Evolutionary conservation across 1,139 yeast genomes (phyloP), one percentile per base, ranked within the genome.

Genomic region (Candida mesenterica): DNA sequence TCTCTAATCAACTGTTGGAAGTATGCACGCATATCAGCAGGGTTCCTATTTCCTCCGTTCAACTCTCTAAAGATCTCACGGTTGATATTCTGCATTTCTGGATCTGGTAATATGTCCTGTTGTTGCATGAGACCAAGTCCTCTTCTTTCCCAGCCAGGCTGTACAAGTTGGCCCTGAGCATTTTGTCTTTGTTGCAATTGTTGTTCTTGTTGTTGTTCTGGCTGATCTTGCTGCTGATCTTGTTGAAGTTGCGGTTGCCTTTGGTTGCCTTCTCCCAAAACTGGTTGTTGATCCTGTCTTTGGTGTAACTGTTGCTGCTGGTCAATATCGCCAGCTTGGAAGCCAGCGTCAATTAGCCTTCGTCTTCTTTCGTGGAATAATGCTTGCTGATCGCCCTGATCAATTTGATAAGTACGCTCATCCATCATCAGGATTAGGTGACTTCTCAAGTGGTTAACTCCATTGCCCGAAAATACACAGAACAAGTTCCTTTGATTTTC

Each of bases 381-480:
- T 5, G 62, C 62, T 33, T 61, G 62, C 39, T 61, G 57, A 33
- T 64, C 71, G 16, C 63, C 65, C 39, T 65, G 72, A 36, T 68
- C 75, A 28, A 68, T 48, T 30, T 62, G 60, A 42, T 64, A 65
- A 0, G 68, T 59, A 28, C 72, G 49, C 40, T 68, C 73, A 45
- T 67, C 73, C 70, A 70, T 67, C 28, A 65, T 59, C 41, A 61
- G 65, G 38, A 60, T 65, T 33, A 87, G 67, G 50, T 81, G 81
- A 32, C 75, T 77, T 42, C 95, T 75, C 44, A 88, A 68, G 42
- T 75, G 77, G 36, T 68, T 75, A 13, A 92, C 97, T 4, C 97
- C 97, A 44, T 76, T 79, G 1, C 97, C 97, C 25, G 95, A 83
- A 53, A 89, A 92, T 7, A 92, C 98, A 62, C 98, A 92, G 52